Percentiles rank a stretch among this genome's conserved stretches.
Evolutionary conservation across 1,284 basidiomycete species (phyloP).

Genomic region (Serendipita sp.): DNA sequence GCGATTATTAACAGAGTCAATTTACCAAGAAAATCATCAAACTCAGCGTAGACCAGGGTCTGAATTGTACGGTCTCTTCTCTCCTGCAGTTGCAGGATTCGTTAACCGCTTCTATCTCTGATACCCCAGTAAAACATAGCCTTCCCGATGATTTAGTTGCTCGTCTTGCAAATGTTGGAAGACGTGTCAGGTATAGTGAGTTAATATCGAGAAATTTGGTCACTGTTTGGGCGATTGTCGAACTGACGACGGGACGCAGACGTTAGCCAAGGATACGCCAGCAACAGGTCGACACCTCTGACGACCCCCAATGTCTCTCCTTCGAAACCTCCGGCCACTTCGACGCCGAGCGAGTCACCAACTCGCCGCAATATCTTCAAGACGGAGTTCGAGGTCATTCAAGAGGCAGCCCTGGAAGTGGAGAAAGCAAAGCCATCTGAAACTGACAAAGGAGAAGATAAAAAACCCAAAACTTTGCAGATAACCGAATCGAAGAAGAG

Average conservation of each 20-base stretch:
- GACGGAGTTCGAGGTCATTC: not conserved
- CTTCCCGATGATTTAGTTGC: constrained; percentile 29
- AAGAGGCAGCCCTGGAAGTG: not conserved
- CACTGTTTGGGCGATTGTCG: not conserved
- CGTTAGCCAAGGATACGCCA: constrained; percentile 2
- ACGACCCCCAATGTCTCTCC: not conserved
- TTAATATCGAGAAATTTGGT: not conserved
- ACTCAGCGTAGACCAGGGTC: not conserved
- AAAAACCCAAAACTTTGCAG: not conserved
- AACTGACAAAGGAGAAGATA: not conserved
- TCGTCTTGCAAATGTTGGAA: constrained; percentile 31
- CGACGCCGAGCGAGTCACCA: not conserved
- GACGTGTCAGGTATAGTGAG: constrained; percentile 37
- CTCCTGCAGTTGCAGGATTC: not conserved
- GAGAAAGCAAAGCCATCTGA: not conserved
- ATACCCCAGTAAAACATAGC: constrained; percentile 1
- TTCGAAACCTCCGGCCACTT: not conserved
- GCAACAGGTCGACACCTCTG: not conserved
- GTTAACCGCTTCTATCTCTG: not conserved
- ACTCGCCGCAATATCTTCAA: not conserved
- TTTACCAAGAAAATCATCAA: not conserved
- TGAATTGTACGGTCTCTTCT: not conserved
- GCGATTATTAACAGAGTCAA: not conserved
- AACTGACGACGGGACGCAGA: not conserved
- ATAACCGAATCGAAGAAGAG: not conserved